Evolutionary conservation across 768 basidiomycete species (phyloP), one percentile per base, ranked within the genome.

Genomic region (Neoboletus brunneissimus): DNA sequence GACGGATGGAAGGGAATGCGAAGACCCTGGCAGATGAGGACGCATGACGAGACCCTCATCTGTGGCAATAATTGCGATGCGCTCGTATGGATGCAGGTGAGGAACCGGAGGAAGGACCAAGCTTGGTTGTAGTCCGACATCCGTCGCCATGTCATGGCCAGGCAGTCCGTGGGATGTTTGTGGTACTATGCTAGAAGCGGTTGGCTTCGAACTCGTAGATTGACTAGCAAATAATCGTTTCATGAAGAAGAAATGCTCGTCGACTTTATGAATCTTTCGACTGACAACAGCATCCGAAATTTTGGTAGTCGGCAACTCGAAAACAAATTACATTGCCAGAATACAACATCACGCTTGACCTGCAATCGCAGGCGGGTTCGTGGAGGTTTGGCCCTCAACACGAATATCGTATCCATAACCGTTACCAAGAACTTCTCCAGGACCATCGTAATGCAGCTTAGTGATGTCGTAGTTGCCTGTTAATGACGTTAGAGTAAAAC

Each of bases 391-490:
- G 22, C 82, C 83, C 57, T 79, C 79, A 31, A 82, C 79, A 46
- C 91, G 89, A 55, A 87, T 62, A 53, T 87, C 86, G 64, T 94
- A 94, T 22, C 89, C 92, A 72, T 93, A 94, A 31, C 88, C 88
- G 64, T 77, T 77, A n/a, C 87, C 88, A 46, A 81, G 80, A 53
- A 81, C 81, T 61, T 87, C 75, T 22, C 86, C 88, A 40, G 88
- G 85, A 11, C 91, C 91, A 23, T 96, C 89, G 77, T 96, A 96
- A 73, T 97, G 94, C 79, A 96, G 73, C 73, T 87, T 84, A 42
- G 86, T 85, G 60, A 98, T 77, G 71, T 98, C 95, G 77, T 93
- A 95, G 77, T 94, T 96, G 57, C 89, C 94, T 96, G 69, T 6
- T 53, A 46, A 55, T 41, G 37, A 48, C 42, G 22, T 63, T 53